phyloP scores from a whole-genome alignment of 148 eudicot species.

The Vaccinium vitisidaea region DNA sequence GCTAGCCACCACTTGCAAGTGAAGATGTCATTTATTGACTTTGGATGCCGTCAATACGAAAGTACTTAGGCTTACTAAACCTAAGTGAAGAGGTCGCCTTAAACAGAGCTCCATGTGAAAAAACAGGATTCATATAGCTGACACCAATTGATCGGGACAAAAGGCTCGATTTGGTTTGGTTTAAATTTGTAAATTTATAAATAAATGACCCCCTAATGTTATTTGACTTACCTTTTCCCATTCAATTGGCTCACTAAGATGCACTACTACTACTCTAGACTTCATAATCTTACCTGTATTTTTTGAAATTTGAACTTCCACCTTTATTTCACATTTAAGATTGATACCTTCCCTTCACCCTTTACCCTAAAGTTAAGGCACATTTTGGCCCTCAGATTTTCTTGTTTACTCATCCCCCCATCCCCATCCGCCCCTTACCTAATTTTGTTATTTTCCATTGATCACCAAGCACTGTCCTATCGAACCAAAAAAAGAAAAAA shows the following conservation, averaged over 20 bases:
- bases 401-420: neutral
- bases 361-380: conserved; percentile 16
- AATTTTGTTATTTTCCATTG: conserved; percentile 7
- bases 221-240: neutral
- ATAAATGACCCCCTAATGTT: neutral
- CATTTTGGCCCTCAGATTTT: neutral
- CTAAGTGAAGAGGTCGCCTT: too few species aligned
- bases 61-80: too few species aligned
- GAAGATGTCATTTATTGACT: too few species aligned
- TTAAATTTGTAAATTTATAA: neutral
- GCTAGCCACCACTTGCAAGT: too few species aligned
- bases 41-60: too few species aligned
- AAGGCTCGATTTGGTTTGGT: too few species aligned
- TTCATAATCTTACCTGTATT: neutral
- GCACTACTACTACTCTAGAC: neutral
- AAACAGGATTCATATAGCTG: too few species aligned
- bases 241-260: neutral
- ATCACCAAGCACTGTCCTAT: neutral
- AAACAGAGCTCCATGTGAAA: too few species aligned
- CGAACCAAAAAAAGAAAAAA: neutral
- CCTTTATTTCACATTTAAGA: conserved; percentile 17
- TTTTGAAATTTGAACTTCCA: conserved; percentile 12
- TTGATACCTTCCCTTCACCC: conserved; percentile 10
- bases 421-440: neutral
- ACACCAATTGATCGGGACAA: too few species aligned